Conservation (phyloP, 371 early-diverging fungal species). For the Mucor indicus region DNA sequence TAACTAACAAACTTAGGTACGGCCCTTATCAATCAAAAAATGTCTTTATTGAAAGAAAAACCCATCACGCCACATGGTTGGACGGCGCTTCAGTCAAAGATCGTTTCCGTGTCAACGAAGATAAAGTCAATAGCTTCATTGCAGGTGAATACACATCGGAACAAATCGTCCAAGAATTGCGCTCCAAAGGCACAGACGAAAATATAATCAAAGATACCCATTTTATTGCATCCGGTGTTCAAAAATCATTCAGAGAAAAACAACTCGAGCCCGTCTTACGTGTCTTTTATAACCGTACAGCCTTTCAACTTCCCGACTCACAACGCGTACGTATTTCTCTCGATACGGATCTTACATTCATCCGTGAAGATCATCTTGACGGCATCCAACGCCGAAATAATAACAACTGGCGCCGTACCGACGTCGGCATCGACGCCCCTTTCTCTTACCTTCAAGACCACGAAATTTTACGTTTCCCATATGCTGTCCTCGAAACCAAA, state of each 20-base stretch:
- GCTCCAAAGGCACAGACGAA: slow-evolving; percentile 65
- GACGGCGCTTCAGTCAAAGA: slow-evolving; percentile 79
- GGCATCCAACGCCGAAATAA: slow-evolving; percentile 40
- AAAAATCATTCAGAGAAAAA: slow-evolving; percentile 71
- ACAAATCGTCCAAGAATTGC: slow-evolving; percentile 74
- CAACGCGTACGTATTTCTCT: slow-evolving; percentile 92
- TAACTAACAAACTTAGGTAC: slow-evolving; percentile 43
- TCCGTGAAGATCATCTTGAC: slow-evolving; percentile 90
- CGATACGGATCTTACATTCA: slow-evolving; percentile 95
- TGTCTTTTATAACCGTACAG: slow-evolving; percentile 95
- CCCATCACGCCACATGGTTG: slow-evolving; percentile 93
- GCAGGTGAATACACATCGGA: slow-evolving; percentile 88
- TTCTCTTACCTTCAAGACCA: slow-evolving; percentile 74
- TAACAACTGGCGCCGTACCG: slow-evolving; percentile 90
- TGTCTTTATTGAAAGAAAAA: slow-evolving; percentile 96
- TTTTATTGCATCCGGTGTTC: slow-evolving; percentile 63
- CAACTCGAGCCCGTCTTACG: slow-evolving; percentile 81
- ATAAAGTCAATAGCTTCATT: slow-evolving; percentile 32
- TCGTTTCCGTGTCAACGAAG: slow-evolving; percentile 42
- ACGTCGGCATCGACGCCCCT: slow-evolving; percentile 81
- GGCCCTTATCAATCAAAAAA: slow-evolving; percentile 50
- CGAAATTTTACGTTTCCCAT: slow-evolving; percentile 88
- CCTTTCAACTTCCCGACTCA: slow-evolving; percentile 97
- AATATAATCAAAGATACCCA: slow-evolving; percentile 12
- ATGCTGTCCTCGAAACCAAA: slow-evolving; percentile 95